Conservation (phyloP, 2,329 filamentous ascomycete genomes). For the Talaromyces sp. region DNA sequence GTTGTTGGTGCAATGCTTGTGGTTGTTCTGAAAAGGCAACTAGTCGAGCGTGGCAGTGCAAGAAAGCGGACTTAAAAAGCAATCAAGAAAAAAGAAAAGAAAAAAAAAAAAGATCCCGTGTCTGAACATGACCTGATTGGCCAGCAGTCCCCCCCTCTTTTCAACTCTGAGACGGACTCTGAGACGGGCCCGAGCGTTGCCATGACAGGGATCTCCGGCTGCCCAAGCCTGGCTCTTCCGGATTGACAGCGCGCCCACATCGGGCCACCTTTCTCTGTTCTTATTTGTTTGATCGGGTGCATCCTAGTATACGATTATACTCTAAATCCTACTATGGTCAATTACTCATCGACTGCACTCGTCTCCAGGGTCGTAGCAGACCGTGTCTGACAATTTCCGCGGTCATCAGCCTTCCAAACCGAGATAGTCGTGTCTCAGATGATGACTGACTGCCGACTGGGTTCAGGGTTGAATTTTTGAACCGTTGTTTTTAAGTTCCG, state of each 20-base stretch:
- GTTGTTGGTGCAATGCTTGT: background rate
- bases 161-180: background rate
- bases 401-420: background rate
- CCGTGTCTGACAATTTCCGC: background rate
- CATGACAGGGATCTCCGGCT: background rate
- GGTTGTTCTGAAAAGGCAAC: background rate
- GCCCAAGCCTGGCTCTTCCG: background rate
- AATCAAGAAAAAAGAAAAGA: background rate
- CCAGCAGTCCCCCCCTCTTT: background rate
- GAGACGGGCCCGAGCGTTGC: background rate
- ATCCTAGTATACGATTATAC: too few species aligned
- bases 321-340: too few species aligned
- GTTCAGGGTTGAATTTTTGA: background rate
- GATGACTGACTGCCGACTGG: background rate
- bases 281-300: too few species aligned
- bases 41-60: background rate
- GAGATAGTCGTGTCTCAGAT: background rate
- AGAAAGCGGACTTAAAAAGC: background rate
- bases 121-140: background rate
- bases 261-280: background rate
- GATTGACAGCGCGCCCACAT: conserved; percentile 2
- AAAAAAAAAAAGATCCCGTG: background rate
- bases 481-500: too few species aligned
- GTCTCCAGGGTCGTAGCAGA: background rate
- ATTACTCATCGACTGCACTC: background rate